phyloP scores from a whole-genome alignment of 257 asterid species.

The Rhazya stricta region DNA sequence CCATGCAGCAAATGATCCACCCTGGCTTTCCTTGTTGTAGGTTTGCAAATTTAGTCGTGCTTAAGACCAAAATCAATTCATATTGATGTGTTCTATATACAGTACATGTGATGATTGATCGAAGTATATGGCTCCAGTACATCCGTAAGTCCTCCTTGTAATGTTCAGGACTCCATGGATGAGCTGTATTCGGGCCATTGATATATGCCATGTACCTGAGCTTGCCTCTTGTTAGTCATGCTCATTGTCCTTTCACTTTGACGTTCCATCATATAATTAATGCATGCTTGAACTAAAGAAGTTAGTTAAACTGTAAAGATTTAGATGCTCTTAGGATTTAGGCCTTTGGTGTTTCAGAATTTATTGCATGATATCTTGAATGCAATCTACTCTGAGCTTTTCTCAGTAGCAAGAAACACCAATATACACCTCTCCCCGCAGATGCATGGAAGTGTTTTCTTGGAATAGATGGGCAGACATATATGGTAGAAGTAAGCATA shows the following conservation, averaged over 20 bases:
- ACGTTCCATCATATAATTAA: not conserved
- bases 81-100: conserved; percentile 14
- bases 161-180: conserved; percentile 16
- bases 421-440: not conserved
- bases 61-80: conserved; percentile 5
- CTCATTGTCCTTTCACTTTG: conserved; percentile 2
- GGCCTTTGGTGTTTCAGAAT: not conserved
- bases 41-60: conserved; percentile 4
- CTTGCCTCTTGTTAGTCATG: conserved; percentile 5
- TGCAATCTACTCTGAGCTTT: not conserved
- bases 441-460: not conserved
- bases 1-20: conserved; percentile 15
- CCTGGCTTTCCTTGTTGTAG: conserved; percentile 18
- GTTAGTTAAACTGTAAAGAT: not conserved
- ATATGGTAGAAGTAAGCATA: not conserved
- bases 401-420: not conserved
- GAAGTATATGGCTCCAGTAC: conserved; percentile 39
- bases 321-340: not conserved
- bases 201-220: not conserved
- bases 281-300: not conserved
- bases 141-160: conserved; percentile 43
- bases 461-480: not conserved
- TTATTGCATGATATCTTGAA: not conserved
- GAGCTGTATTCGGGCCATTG: conserved; percentile 37
- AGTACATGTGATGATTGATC: conserved; percentile 33